Conservation (phyloP, 805 yeast species). For the Pichia phayaonensis region DNA sequence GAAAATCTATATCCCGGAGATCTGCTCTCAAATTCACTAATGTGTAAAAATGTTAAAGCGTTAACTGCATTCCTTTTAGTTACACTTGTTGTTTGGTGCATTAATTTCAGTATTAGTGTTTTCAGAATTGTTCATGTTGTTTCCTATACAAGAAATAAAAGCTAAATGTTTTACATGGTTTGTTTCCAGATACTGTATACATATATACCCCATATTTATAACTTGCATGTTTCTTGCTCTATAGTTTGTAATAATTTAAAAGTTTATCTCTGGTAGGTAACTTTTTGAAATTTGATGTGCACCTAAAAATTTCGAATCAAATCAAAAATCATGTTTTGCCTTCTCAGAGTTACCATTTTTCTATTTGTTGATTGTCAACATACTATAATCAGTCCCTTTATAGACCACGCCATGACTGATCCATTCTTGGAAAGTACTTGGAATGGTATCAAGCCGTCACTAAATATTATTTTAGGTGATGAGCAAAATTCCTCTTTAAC, state of each 20-base stretch:
- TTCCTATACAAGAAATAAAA: slow-evolving; percentile 5
- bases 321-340: neutral
- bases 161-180: neutral
- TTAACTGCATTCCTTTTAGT: slow-evolving; percentile 73
- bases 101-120: slow-evolving; percentile 76
- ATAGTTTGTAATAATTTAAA: too few species aligned
- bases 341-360: neutral
- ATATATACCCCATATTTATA: neutral
- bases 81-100: slow-evolving; percentile 72
- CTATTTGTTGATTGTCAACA: too few species aligned
- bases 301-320: neutral
- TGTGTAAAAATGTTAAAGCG: slow-evolving; percentile 74
- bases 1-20: slow-evolving; percentile 16
- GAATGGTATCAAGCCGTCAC: slow-evolving; percentile 71
- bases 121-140: slow-evolving; percentile 72
- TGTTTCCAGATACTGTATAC: neutral
- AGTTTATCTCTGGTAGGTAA: too few species aligned
- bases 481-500: slow-evolving; percentile 57
- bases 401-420: slow-evolving; percentile 11
- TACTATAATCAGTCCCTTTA: neutral
- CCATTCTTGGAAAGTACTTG: slow-evolving; percentile 41
- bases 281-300: neutral
- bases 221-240: neutral
- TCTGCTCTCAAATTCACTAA: slow-evolving; percentile 30
- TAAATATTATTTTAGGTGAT: slow-evolving; percentile 62